Percentiles rank a stretch among this genome's conserved stretches.
Evolutionary conservation across 257 asterid species (phyloP).

Genomic region (Marsdenia floribunda): DNA sequence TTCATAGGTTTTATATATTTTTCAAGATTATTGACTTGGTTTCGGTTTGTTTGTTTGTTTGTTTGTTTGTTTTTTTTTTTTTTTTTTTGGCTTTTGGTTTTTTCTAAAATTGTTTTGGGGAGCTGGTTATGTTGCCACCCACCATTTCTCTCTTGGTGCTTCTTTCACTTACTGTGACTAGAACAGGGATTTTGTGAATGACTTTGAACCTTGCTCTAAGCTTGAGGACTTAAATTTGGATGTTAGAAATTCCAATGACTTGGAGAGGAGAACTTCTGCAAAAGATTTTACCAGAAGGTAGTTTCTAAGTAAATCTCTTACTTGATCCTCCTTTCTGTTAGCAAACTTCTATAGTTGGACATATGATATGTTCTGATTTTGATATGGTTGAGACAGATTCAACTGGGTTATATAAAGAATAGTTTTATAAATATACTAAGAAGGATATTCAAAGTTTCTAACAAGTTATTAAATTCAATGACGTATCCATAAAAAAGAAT

Average conservation of each 20-base stretch:
- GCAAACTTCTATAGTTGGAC: slow-evolving; percentile 7
- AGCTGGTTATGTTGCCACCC: slow-evolving; percentile 4
- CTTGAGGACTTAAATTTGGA: slow-evolving; percentile 82
- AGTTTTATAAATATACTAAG: neutral
- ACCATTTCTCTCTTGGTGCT: slow-evolving; percentile 17
- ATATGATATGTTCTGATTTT: neutral
- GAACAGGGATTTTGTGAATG: slow-evolving; percentile 59
- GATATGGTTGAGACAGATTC: neutral
- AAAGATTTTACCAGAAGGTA: slow-evolving; percentile 55
- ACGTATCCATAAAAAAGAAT: neutral
- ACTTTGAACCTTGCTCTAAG: slow-evolving; percentile 80
- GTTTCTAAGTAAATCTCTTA: slow-evolving; percentile 23
- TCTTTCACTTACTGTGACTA: slow-evolving; percentile 27
- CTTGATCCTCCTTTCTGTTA: slow-evolving; percentile 14
- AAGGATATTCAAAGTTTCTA: neutral
- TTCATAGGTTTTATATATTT: neutral
- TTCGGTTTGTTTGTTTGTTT: neutral
- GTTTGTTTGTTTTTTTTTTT: neutral
- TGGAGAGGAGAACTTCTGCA: slow-evolving; percentile 36
- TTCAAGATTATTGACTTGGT: neutral
- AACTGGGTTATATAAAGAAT: neutral
- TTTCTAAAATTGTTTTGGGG: neutral
- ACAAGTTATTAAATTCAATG: neutral
- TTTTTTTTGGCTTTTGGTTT: neutral
- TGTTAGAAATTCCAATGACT: slow-evolving; percentile 48